These are phyloP conservation scores for Linnemannia elongata DNA, from an alignment of 192 early-diverging fungal species.

Conservation along the genomic window DNA sequence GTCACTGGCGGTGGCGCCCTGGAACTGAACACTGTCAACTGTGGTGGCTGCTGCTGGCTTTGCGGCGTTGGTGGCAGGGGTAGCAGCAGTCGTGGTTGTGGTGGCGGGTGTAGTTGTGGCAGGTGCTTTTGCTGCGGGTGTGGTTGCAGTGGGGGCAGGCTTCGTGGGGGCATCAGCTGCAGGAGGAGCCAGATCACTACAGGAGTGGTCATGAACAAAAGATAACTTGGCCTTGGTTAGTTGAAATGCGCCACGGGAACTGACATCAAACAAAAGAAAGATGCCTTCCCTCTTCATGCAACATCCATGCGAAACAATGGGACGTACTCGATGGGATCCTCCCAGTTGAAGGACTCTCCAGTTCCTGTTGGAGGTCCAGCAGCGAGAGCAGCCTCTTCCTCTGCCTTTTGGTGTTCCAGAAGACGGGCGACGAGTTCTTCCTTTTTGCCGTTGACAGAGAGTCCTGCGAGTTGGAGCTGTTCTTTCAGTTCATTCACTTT, in stretches of 20 bases:
- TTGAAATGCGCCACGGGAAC: neutral
- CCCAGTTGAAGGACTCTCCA: conserved; percentile 57
- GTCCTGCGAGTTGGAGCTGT: conserved; percentile 62
- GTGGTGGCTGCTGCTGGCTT: neutral
- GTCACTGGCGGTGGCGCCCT: conserved; percentile 11
- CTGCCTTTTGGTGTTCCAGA: conserved; percentile 65
- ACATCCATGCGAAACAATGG: neutral
- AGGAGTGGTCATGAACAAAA: neutral
- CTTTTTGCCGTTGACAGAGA: conserved; percentile 74
- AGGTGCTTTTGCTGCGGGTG: conserved; percentile 11
- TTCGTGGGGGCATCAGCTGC: neutral
- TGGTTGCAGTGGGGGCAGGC: neutral
- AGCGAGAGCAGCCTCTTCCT: conserved; percentile 49
- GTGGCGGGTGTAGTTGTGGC: conserved; percentile 12
- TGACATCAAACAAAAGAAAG: neutral
- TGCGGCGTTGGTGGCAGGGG: conserved; percentile 10
- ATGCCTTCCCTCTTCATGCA: neutral
- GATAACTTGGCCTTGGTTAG: neutral
- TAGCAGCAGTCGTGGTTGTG: conserved; percentile 18
- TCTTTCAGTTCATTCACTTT: conserved; percentile 73
- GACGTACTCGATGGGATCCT: conserved; percentile 54
- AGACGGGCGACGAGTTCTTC: conserved; percentile 74
- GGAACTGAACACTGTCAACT: conserved; percentile 10
- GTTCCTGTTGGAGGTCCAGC: conserved; percentile 48
- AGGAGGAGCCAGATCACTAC: conserved; percentile 51